A percentile compares a stretch with the other conserved stretches of the same genome.
Evolutionary conservation across 768 basidiomycete genomes (phyloP).

Genomic region (Amanita pseudoporphyria): DNA sequence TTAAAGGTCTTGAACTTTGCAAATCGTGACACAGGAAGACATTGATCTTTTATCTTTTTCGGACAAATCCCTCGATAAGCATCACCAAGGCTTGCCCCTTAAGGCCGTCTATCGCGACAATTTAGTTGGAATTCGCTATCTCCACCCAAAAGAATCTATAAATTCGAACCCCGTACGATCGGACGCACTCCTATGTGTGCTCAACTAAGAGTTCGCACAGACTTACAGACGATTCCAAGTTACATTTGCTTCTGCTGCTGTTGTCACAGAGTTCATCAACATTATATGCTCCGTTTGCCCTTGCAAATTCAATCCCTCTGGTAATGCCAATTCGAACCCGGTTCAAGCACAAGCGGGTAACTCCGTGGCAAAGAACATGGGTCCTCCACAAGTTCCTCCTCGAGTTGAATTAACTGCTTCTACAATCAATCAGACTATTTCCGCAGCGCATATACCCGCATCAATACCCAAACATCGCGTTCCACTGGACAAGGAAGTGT

Average conservation of each 20-base stretch:
- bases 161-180: slow-evolving; percentile 1
- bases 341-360: slow-evolving; percentile 10
- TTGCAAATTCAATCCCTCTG: slow-evolving; percentile 48
- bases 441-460: not conserved
- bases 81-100: slow-evolving; percentile 52
- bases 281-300: slow-evolving; percentile 62
- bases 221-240: slow-evolving; percentile 70
- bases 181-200: slow-evolving; percentile 1
- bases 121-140: slow-evolving; percentile 67
- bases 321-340: not conserved
- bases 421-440: not conserved
- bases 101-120: slow-evolving; percentile 74
- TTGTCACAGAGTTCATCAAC: slow-evolving; percentile 49
- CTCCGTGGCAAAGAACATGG: not conserved
- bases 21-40: slow-evolving; percentile 48
- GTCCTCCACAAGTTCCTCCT: slow-evolving; percentile 2
- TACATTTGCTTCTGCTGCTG: slow-evolving; percentile 42
- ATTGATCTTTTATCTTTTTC: slow-evolving; percentile 63
- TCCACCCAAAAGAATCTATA: slow-evolving; percentile 27
- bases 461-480: not conserved
- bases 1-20: not conserved
- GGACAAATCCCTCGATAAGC: slow-evolving; percentile 18
- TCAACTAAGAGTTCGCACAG: slow-evolving; percentile 23
- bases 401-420: not conserved
- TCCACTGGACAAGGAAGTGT: not conserved